Evolutionary conservation across 306 rosid genomes (phyloP), one percentile per base, ranked within the genome.

Genomic region (Abrus precatorius): DNA sequence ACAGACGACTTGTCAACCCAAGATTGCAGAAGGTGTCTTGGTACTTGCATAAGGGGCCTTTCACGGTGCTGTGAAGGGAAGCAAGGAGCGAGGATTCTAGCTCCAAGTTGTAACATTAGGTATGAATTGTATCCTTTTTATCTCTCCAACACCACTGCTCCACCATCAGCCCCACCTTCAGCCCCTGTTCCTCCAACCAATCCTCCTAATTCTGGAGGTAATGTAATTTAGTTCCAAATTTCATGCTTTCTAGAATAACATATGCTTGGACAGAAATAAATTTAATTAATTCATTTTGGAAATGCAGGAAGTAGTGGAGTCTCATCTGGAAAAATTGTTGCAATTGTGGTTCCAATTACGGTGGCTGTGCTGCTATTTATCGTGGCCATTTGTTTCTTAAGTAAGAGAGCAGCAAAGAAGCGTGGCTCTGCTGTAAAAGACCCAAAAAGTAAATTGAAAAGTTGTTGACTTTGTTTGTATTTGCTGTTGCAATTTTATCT

Each of bases 331-430:
- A 38, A 72, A 30, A 69, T 81, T 74, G 67, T 87, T 38, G 84
- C 88, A 8, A 74, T 87, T 77, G 78, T 75, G 49, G 80, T 87
- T 4, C 88, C 88, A 48, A 57, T 84, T 55, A 13, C 53, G 7
- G 83, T 72, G 57, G 76, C 74, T 49, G 29, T 78, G 10, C 47
- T 73, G 34, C 70, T 82, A 10, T 65, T 84, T 4, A 3, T 70
- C 0, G 36, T 56, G 7, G 84, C 80, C 2, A 9, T 73, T 20
- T 80, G 79, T 44, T 80, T 76, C 80, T 29, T 88, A 54, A 29
- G 59, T 5, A 88, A 52, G 57, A 85, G 61, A 69, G 72, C 69
- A 13, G 69, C 11, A 38, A 79, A 74, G 83, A 82, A 54, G 63
- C 5, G 38, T 36, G 43, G 36, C 60, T 69, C 78, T 76, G 68